Base-by-base conservation (phyloP, 1,284 basidiomycete genomes). In the Austroboletus novae-zelandiae region DNA sequence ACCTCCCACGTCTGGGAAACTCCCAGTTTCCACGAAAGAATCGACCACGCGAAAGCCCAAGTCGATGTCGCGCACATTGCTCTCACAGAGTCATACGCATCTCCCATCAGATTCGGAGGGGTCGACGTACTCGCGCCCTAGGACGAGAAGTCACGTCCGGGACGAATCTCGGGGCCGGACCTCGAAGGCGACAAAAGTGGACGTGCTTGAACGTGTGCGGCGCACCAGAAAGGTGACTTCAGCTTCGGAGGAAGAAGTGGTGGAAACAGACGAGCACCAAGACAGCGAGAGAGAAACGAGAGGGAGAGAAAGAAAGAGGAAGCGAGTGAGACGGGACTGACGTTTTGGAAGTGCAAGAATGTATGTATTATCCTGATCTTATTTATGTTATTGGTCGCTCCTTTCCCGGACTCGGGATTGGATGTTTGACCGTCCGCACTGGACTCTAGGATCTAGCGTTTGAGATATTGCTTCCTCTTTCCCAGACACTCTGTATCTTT, bases 271-370 rank as follows among this genome's bases (percentile, higher is more conserved):
- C 4, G 45, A 50, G 9, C n/a, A 46, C 5, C 42, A 27, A 27
- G 48, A 52, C 7, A 62, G 65, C 17, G 57, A 56, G 10, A 40
- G 36, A 14, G 61, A 57, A 30, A 47, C 8, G 34, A 51, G 65
- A 20, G 64, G 64, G n/a, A 59, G 67, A 11, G 56, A 51, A 5
- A 55, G 62, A 42, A 66, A 66, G 64, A 68, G 49, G 51, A 66
- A 65, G 39, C 61, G 68, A 8, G 45, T 69, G 3, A 55, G 43
- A 35, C 51, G 45, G 35, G 48, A 40, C 36, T 53, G 32, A 62
- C 17, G 34, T 17, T 14, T n/a, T 17, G 15, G 34, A 15, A 17
- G 34, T 35, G n/a, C 17, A 35, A 15, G 34, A 35, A 35, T n/a
- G 34, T 13, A 35, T 35, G n/a, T 35, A 35, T 34, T 34, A 11